Percentiles rank a stretch among this genome's conserved stretches.
Evolutionary conservation across 768 basidiomycete genomes (phyloP).

Genomic region (Boletus patriciae): DNA sequence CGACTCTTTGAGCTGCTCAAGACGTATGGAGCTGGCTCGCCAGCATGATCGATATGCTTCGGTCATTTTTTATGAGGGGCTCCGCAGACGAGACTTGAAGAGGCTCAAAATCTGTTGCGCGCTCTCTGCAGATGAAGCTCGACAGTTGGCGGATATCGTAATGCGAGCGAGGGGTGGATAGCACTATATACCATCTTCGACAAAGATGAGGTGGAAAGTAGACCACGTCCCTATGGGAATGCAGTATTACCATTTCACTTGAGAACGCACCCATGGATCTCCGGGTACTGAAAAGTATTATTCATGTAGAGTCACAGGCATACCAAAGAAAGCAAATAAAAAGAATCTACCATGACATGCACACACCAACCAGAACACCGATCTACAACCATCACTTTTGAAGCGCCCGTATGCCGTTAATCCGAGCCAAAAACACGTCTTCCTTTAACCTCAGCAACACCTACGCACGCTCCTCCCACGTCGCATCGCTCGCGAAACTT

Average conservation of each 20-base stretch:
- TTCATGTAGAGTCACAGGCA: no score
- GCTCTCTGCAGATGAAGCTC: not conserved
- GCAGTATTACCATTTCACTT: not conserved
- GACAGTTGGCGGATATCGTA: not conserved
- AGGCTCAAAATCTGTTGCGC: not conserved
- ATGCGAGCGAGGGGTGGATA: not conserved
- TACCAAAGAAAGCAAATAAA: not conserved
- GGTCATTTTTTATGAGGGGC: not conserved
- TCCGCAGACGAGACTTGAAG: not conserved
- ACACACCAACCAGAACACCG: not conserved
- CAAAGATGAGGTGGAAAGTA: no score
- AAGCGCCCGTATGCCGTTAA: constrained; percentile 49
- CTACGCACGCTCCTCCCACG: constrained; percentile 85
- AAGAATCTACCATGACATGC: not conserved
- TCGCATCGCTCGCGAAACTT: no score
- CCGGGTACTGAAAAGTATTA: not conserved
- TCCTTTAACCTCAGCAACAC: constrained; percentile 68
- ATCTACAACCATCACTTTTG: not conserved
- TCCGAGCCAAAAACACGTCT: constrained; percentile 86
- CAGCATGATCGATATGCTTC: not conserved
- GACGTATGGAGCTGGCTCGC: constrained; percentile 4
- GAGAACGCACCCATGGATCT: no score
- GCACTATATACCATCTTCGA: no score
- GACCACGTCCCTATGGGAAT: no score
- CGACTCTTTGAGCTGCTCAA: not conserved